Base-by-base conservation (phyloP, 495 filamentous ascomycete species). In the Penicillium robsamsonii region DNA sequence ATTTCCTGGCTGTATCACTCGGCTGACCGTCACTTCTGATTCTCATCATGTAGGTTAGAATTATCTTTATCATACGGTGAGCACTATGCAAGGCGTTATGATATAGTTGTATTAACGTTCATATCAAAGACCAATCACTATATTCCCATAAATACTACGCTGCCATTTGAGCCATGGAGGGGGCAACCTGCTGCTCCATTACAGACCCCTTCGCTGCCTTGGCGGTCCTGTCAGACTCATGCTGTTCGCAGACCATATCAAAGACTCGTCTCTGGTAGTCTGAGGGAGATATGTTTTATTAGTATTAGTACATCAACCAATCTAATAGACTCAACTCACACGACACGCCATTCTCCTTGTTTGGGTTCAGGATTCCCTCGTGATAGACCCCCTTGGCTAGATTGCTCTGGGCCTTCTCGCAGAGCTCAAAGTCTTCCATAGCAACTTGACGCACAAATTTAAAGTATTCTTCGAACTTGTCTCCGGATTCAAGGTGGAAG, bases 401-500 rank as follows among this genome's bases (percentile, higher is more conserved):
- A 51, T 84, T 84, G 30, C 72, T 70, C 63, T 85, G 82, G 8
- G 81, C 81, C 49, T 75, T 81, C 62, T 84, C 81, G 57, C 82
- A 85, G 3, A 85, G 72, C 66, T 84, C 82, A 56, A 71, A 85
- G 52, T 85, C 82, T 55, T 85, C 82, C 62, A 80, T 64, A 0
- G 82, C 82, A 1, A 85, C 82, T 62, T 84, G 82, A 5, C 82
- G 72, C 18, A 84, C 80, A 56, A 85, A 85, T 30, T 78, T 79
- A 60, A 73, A 85, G 59, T 85, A 83, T 15, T 81, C 76, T 54
- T 84, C 80, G 48, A 85, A 85, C 53, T 80, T 77, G 20, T 82
- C 77, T 0, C 80, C 82, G 0, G 70, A 70, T 5, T 75, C 76
- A 13, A 71, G 56, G 51, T 84, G 79, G 59, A 82, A 85, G 55